Percentiles rank a stretch among this genome's conserved stretches.
These are phyloP conservation scores for Galerina marginata DNA, from an alignment of 768 basidiomycete genomes.

Conservation along the genomic window DNA sequence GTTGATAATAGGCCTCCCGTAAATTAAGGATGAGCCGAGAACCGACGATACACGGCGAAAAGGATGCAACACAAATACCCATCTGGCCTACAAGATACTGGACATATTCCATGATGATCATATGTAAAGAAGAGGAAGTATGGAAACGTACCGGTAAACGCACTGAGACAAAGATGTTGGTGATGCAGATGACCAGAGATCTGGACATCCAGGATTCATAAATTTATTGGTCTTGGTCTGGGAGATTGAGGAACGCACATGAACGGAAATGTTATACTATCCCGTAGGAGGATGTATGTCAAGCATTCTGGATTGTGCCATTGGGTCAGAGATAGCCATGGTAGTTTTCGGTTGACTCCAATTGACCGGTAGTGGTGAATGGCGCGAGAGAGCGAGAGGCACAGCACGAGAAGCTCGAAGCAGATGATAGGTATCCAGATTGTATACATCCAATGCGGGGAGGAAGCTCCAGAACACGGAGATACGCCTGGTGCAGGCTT, in stretches of 20 bases:
- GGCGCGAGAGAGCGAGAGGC: constrained; percentile 9
- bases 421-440: constrained; percentile 16
- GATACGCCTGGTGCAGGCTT: constrained; percentile 9
- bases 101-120: not conserved
- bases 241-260: constrained; percentile 8
- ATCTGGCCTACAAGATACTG: constrained; percentile 5
- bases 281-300: constrained; percentile 19
- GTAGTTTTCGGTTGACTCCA: not conserved
- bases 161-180: constrained; percentile 11
- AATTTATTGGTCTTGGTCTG: not conserved
- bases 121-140: not conserved
- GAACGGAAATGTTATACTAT: constrained; percentile 22
- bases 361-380: constrained; percentile 12
- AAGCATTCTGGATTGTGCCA: not conserved
- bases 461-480: constrained; percentile 7
- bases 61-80: not conserved
- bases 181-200: not conserved
- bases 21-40: constrained; percentile 18
- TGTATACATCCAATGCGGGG: constrained; percentile 12
- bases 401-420: constrained; percentile 14
- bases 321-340: not conserved
- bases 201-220: not conserved
- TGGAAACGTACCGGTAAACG: constrained; percentile 1
- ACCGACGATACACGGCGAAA: constrained; percentile 15
- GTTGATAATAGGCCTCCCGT: constrained; percentile 18